These are phyloP conservation scores for Xylaria sp. DNA, from an alignment of 2,329 filamentous ascomycete species.

Conservation along the genomic window DNA sequence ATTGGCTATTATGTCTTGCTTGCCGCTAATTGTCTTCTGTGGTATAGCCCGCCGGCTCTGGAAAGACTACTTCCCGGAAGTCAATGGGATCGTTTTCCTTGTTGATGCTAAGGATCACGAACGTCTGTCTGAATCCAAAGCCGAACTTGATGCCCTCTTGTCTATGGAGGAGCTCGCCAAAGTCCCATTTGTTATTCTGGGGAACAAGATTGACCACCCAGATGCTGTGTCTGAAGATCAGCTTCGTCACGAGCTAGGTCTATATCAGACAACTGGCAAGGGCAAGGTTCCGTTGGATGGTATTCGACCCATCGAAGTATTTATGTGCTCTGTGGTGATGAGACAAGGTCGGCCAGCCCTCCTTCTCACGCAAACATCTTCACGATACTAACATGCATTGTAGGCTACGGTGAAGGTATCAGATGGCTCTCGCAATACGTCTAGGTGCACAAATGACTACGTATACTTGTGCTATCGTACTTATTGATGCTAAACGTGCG, in stretches of 20 bases:
- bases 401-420: conserved; percentile 88
- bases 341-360: conserved; percentile 74
- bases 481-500: conserved; percentile 30
- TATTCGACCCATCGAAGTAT: conserved; percentile 94
- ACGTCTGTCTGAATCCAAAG: conserved; percentile 93
- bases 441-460: conserved; percentile 54
- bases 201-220: conserved; percentile 99
- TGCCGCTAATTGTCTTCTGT: conserved; percentile 21
- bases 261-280: conserved; percentile 97
- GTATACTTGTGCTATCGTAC: conserved; percentile 25
- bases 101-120: conserved; percentile 98
- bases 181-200: conserved; percentile 94
- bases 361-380: background rate
- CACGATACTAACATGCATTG: conserved; percentile 35
- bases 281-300: conserved; percentile 92
- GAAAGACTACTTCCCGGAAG: conserved; percentile 98
- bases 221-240: conserved; percentile 96
- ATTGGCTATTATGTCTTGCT: background rate
- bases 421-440: conserved; percentile 94
- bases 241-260: conserved; percentile 86
- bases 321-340: conserved; percentile 99
- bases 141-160: conserved; percentile 93
- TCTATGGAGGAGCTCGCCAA: conserved; percentile 97
- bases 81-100: conserved; percentile 96
- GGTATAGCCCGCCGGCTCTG: conserved; percentile 83